Conservation (phyloP, 2,329 filamentous ascomycete species). For the Microcyclosporella mali region DNA sequence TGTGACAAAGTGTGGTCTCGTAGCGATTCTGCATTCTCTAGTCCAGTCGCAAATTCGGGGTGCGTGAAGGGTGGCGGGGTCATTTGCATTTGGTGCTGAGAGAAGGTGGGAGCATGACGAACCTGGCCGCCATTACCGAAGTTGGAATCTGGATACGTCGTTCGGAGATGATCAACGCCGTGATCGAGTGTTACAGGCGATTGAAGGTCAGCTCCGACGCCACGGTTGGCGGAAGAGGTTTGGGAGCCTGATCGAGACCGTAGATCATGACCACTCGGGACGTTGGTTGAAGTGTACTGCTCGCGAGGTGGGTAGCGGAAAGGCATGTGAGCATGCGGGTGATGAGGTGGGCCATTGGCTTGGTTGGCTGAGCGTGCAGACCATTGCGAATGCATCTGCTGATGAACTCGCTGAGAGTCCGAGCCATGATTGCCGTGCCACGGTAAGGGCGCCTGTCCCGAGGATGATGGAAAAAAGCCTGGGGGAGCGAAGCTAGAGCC, state of each 20-base stretch:
- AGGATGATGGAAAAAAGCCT: no score
- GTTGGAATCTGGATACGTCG: not conserved
- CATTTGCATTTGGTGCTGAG: slow-evolving; percentile 12
- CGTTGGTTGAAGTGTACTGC: slow-evolving; percentile 16
- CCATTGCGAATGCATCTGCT: slow-evolving; percentile 6
- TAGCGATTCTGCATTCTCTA: slow-evolving; percentile 28
- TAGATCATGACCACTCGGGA: slow-evolving; percentile 14
- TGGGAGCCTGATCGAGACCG: slow-evolving; percentile 24
- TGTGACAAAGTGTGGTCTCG: slow-evolving; percentile 26
- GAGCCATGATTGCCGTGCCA: slow-evolving; percentile 25
- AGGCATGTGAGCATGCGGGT: slow-evolving; percentile 16
- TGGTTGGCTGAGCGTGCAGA: no score
- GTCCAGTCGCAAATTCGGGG: slow-evolving; percentile 16
- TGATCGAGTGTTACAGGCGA: slow-evolving; percentile 18
- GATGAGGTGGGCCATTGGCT: slow-evolving; percentile 6
- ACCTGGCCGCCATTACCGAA: not conserved
- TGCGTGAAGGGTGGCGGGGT: slow-evolving; percentile 16
- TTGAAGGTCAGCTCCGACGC: slow-evolving; percentile 15
- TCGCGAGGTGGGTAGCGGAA: slow-evolving; percentile 25
- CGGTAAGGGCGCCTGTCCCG: slow-evolving; percentile 10
- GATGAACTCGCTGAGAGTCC: slow-evolving; percentile 16
- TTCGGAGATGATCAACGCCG: slow-evolving; percentile 1
- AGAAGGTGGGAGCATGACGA: slow-evolving; percentile 9
- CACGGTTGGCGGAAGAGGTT: slow-evolving; percentile 15
- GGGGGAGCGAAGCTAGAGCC: slow-evolving; percentile 19